Evolutionary conservation across 805 yeast genomes (phyloP), one percentile per base, ranked within the genome.

Genomic region (Gaillardinia entomophila): DNA sequence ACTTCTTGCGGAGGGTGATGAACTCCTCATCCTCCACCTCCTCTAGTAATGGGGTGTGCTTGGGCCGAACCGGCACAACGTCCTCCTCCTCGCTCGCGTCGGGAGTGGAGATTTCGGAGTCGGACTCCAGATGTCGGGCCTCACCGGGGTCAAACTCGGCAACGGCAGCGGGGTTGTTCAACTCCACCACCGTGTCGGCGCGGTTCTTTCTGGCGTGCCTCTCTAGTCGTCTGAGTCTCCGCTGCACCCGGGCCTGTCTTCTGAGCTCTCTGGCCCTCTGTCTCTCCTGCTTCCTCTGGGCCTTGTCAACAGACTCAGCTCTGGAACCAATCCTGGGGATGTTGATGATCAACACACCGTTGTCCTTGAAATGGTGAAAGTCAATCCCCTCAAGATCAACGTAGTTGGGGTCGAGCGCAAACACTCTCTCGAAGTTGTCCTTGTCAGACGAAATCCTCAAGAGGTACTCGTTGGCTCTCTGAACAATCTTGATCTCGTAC

Each of bases 11-110:
- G 37, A 44, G 41, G 26, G 37, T 27, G 12, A 51, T 45, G 36
- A 50, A 46, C 33, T 56, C 62, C 28, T 56, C 61, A 36, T 57
- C 62, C 24, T 55, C 61, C 5, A 55, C 55, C 18, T 53, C 60
- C 31, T 55, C 62, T 26, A 56, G 27, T 2, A 43, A 32, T 4
- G 51, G 45, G 22, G 22, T 6, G 22, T 19, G 22, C 10, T 19
- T 19, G 6, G 22, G 8, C 26, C 11, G 16, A 8, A 13, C 30
- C 12, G n/a, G 26, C 20, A 7, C 19, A n/a, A 20, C 16, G 4
- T 22, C 16, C 14, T 33, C 36, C 16, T 5, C 14, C 16, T 31
- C 34, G 16, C 36, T 33, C 2, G 32, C 8, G 8, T 19, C 22
- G 10, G 22, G 22, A 19, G 22, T 19, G 22, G 22, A 19, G 10